Evolutionary conservation across 768 basidiomycete genomes (phyloP), one percentile per base, ranked within the genome.

Genomic region (Mycena galericulata): DNA sequence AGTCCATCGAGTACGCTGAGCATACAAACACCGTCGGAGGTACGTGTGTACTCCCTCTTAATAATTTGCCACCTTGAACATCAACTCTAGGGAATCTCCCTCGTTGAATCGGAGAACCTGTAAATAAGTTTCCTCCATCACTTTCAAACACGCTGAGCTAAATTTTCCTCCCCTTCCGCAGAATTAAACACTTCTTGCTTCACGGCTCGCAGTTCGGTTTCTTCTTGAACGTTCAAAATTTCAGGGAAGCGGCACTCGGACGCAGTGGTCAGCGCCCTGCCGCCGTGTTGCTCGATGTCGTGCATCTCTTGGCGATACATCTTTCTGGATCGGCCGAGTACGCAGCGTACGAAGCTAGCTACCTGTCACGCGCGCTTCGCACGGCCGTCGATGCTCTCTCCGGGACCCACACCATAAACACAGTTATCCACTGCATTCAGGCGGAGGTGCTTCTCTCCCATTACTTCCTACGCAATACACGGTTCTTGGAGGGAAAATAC

Each of bases 401-500:
- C 11, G 45, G 62, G 15, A n/a, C 58, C 1, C 71, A 78, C 46
- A 78, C 79, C 4, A 71, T 75, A 14, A 75, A 76, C 11, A 76
- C 79, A 27, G 74, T 81, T 18, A 66, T 84, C 12, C 77, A 82
- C 32, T 66, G 78, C 38, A 70, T 85, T 12, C 83, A 84, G 54
- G 75, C 80, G 2, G 81, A 86, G 32, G 75, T 87, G 1, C 76
- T 88, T 15, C 74, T 88, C 18, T 73, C 83, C 0, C 78, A 79
- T 53, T 86, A 84, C 68, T 82, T 87, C 73, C 82, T 85, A 64
- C 77, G 79, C 30, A 77, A 78, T 32, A 83, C 81, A 27, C 79
- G 86, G 14, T 68, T 77, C 20, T 69, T 85, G 8, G 86, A 85
- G 40, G 87, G 84, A 2, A 80, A 79, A 62, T 86, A 86, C 66